These are phyloP conservation scores for Setomelanomma holmii DNA, from an alignment of 2,329 filamentous ascomycete species.

Conservation along the genomic window DNA sequence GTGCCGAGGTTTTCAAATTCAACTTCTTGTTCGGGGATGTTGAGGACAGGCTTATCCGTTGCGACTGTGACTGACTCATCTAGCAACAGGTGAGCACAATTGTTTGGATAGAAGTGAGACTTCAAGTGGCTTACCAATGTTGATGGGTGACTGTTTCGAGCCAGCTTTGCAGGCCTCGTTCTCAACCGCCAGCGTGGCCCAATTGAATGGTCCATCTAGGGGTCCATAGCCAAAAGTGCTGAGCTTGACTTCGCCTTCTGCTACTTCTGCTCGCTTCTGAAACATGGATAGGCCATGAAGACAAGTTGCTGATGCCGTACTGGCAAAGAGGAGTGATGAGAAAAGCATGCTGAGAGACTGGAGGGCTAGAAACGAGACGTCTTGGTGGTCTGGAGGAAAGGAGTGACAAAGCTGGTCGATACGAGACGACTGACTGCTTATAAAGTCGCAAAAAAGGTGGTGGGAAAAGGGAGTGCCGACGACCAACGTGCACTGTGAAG, in stretches of 20 bases:
- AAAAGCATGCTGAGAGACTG: constrained; percentile 45
- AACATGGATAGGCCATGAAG: constrained; percentile 52
- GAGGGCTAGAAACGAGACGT: too few species aligned
- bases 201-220: constrained; percentile 59
- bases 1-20: constrained; percentile 66
- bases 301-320: constrained; percentile 49
- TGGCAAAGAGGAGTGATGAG: constrained; percentile 38
- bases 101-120: too few species aligned
- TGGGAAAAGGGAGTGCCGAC: constrained; percentile 10
- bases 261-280: constrained; percentile 26
- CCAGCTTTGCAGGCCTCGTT: constrained; percentile 60
- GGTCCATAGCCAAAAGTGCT: constrained; percentile 54
- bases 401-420: neutral
- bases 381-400: too few species aligned
- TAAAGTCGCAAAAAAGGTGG: neutral
- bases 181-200: constrained; percentile 55
- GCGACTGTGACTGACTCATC: constrained; percentile 43
- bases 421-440: neutral
- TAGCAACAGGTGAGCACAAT: too few species aligned
- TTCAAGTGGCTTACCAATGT: constrained; percentile 53
- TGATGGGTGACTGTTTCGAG: constrained; percentile 63
- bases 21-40: constrained; percentile 53
- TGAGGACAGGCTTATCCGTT: constrained; percentile 35
- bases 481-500: constrained; percentile 19
- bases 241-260: constrained; percentile 37